A percentile compares a stretch with the other conserved stretches of the same genome.
Conservation (phyloP, 2,329 filamentous ascomycete species). For the Calonectria crousiana region DNA sequence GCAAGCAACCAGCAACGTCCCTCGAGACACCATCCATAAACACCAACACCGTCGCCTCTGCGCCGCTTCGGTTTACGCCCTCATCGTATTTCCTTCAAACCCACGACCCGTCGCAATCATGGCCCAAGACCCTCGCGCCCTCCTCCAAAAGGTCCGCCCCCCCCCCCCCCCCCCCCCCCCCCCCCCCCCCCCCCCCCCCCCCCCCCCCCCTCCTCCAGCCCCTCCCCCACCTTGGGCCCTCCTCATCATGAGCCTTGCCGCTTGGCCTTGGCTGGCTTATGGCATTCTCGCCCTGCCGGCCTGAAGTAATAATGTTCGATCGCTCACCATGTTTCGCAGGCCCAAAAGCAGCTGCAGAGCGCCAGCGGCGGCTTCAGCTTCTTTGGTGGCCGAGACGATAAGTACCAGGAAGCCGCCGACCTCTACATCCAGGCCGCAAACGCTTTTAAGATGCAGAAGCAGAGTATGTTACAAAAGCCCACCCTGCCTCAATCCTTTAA, state of each 20-base stretch:
- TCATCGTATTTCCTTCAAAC: conserved; percentile 23
- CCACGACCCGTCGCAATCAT: conserved; percentile 57
- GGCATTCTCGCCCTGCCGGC: conserved; percentile 22
- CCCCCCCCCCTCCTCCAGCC: conserved; percentile 27
- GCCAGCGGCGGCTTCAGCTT: conserved; percentile 88
- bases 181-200: too few relatives aligned
- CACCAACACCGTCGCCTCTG: conserved; percentile 31
- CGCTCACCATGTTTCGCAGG: conserved; percentile 64
- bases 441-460: conserved; percentile 88
- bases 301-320: conserved; percentile 2
- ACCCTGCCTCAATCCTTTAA: too few relatives aligned
- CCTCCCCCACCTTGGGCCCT: conserved; percentile 36
- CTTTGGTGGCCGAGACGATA: conserved; percentile 88
- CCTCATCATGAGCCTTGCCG: not conserved
- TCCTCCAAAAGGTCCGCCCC: conserved; percentile 78
- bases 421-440: conserved; percentile 91
- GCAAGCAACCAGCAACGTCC: conserved; percentile 31
- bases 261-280: not conserved
- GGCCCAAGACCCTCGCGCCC: conserved; percentile 81
- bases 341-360: conserved; percentile 83
- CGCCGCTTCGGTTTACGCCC: conserved; percentile 25
- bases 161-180: too few relatives aligned
- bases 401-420: conserved; percentile 90
- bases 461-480: conserved; percentile 67
- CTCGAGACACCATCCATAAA: conserved; percentile 26